Evolutionary conservation across 2,329 filamentous ascomycete genomes (phyloP).

Genomic region (Cordyceps tenuipes): DNA sequence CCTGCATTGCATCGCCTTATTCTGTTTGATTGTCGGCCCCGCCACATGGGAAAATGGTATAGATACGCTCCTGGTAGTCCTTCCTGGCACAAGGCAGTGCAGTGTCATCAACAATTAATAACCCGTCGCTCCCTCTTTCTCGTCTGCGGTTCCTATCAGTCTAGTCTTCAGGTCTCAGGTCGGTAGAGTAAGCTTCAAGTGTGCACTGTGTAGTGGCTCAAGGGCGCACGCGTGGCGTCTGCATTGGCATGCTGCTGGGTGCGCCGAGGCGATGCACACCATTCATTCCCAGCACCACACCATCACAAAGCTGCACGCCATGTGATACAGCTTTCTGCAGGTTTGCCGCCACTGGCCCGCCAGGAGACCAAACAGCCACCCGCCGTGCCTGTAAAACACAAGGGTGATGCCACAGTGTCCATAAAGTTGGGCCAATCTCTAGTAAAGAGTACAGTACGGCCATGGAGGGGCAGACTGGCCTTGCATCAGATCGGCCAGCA

Average conservation of each 20-base stretch:
- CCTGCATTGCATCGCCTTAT: neutral
- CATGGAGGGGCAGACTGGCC: neutral
- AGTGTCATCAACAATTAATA: neutral
- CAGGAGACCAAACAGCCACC: no score
- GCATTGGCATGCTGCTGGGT: neutral
- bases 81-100: neutral
- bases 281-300: neutral
- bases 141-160: neutral
- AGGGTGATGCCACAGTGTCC: neutral
- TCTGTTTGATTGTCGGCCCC: neutral
- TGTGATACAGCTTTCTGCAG: neutral
- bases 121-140: constrained; percentile 1
- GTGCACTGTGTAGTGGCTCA: neutral
- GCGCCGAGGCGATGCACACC: neutral
- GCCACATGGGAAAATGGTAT: neutral
- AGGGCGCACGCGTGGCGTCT: neutral
- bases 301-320: neutral
- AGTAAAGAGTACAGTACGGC: neutral
- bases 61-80: neutral
- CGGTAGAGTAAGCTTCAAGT: neutral
- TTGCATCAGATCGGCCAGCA: neutral
- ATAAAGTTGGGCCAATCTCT: neutral
- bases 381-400: no score
- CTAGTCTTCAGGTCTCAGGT: neutral
- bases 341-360: neutral